phyloP scores from a whole-genome alignment of 2,329 filamentous ascomycete species.

The Myriosclerotinia duriaeana region DNA sequence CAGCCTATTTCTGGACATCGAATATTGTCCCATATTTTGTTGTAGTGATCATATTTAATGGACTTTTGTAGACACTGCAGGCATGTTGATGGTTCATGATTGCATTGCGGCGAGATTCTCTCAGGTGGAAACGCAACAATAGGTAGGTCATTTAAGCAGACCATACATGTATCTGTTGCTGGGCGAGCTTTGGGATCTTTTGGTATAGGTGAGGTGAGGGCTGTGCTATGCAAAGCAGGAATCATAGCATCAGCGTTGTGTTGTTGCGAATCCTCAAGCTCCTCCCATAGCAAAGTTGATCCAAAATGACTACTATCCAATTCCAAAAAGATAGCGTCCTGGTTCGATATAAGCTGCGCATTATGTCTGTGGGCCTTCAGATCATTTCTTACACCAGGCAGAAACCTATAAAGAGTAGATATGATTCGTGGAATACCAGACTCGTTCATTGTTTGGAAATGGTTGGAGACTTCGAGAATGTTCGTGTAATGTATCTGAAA shows the following conservation, averaged over 20 bases:
- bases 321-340: neutral
- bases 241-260: neutral
- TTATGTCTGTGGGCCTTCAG: neutral
- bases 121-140: neutral
- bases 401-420: neutral
- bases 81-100: neutral
- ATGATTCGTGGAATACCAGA: neutral
- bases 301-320: neutral
- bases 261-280: neutral
- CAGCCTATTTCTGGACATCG: neutral
- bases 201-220: neutral
- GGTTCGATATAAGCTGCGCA: neutral
- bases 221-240: neutral
- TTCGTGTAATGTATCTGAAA: neutral
- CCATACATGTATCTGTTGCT: neutral
- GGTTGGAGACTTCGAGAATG: neutral
- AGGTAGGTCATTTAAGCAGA: neutral
- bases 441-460: neutral
- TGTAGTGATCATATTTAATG: conserved; percentile 10
- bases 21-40: conserved; percentile 8
- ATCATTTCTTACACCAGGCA: neutral
- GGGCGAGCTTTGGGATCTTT: neutral
- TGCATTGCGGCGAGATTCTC: neutral
- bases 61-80: conserved; percentile 9
- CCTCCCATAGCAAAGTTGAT: neutral